These are phyloP conservation scores for Endocalyx cinctus DNA, from an alignment of 2,329 filamentous ascomycete genomes.

Conservation along the genomic window DNA sequence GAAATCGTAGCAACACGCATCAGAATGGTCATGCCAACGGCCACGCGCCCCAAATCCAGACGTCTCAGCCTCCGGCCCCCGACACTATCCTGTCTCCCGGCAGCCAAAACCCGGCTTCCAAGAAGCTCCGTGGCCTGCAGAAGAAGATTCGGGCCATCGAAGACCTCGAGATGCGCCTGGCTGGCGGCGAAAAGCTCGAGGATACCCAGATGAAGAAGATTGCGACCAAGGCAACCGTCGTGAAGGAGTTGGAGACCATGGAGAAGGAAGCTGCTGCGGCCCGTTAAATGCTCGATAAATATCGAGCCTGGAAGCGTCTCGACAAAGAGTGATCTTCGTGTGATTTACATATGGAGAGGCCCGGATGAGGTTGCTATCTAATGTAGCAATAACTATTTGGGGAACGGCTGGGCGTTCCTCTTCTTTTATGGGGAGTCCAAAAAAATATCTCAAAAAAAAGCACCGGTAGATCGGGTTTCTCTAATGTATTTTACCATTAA, in stretches of 20 bases:
- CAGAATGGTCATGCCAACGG: slow-evolving; percentile 30
- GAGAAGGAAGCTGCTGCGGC: slow-evolving; percentile 35
- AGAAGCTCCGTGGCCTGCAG: slow-evolving; percentile 87
- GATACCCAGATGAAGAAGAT: slow-evolving; percentile 99
- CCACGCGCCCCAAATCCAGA: slow-evolving; percentile 23
- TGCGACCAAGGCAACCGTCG: slow-evolving; percentile 75
- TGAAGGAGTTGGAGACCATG: slow-evolving; percentile 72
- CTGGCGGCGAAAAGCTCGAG: slow-evolving; percentile 92
- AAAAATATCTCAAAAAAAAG: no score
- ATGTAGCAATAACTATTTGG: no score
- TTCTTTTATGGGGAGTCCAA: no score
- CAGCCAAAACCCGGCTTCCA: slow-evolving; percentile 70
- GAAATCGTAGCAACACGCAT: slow-evolving; percentile 48
- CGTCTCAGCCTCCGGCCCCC: slow-evolving; percentile 37
- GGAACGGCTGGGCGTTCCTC: no score
- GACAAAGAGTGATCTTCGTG: no score
- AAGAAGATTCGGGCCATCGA: slow-evolving; percentile 99
- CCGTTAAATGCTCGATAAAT: no score
- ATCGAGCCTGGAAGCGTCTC: no score
- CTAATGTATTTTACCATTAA: no score
- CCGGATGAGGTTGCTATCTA: no score
- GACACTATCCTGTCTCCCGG: slow-evolving; percentile 38
- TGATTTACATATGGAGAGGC: no score
- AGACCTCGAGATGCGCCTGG: slow-evolving; percentile 94
- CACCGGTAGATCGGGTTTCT: no score